Conservation (phyloP, 306 rosid species). For the Styphnolobium japonicum region DNA sequence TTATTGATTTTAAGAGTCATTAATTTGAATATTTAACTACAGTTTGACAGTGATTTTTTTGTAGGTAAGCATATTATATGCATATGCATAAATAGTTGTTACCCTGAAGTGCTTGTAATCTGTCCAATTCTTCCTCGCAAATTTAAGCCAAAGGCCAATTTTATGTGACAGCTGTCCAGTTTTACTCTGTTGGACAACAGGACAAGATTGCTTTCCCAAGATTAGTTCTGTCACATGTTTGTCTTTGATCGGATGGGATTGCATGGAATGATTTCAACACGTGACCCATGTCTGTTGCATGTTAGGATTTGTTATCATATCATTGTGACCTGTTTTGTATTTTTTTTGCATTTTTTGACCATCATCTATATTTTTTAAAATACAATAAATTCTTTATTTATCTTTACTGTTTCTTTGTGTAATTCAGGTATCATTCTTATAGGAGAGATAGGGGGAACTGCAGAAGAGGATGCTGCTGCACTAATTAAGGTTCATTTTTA, state of each 20-base stretch:
- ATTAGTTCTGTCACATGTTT: not conserved
- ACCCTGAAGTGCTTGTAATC: not conserved
- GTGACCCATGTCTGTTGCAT: not conserved
- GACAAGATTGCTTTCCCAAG: not conserved
- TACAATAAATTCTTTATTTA: not conserved
- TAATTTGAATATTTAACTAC: not conserved
- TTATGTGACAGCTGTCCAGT: not conserved
- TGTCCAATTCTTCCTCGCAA: not conserved
- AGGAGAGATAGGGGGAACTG: slow-evolving; percentile 99
- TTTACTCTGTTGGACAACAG: not conserved
- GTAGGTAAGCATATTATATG: not conserved
- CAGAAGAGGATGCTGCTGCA: slow-evolving; percentile 99
- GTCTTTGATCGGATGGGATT: not conserved
- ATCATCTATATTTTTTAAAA: not conserved
- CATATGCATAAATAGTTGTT: not conserved
- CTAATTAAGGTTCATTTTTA: slow-evolving; percentile 74
- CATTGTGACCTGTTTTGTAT: not conserved
- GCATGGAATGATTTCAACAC: not conserved
- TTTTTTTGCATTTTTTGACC: not conserved
- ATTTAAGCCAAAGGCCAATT: not conserved
- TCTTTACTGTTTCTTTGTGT: slow-evolving; percentile 13
- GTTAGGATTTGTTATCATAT: not conserved
- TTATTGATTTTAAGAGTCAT: not conserved
- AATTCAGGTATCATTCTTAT: slow-evolving; percentile 83
- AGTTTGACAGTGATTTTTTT: not conserved